Base-by-base conservation (phyloP, 73 alveolate species). In the Paramecium sonneborni region DNA sequence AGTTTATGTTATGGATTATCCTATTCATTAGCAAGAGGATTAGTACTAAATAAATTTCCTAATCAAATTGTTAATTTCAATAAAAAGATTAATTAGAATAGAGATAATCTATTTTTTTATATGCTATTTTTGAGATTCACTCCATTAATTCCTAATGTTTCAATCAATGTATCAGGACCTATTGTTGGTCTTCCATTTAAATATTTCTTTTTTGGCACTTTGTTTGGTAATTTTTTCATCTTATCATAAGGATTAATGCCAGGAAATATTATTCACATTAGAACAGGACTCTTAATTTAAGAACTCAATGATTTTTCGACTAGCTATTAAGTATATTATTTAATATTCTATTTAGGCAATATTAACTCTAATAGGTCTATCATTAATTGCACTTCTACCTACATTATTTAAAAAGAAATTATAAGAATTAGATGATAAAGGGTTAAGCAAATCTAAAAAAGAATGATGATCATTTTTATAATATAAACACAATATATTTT, bases 121-220 rank as follows among this genome's bases (percentile, higher is more conserved):
- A 44, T 96, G 94, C 95, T 96, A 38, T 95, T 96, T 94, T 88
- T 96, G 68, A 94, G 99, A 86, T 90, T 96, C 21, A 94, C 98
- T 10, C 99, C 99, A 2, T 62, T 96, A 12, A 89, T 96, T 6
- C 99, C 99, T 32, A 95, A 95, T 92, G 93, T 95, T 86, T 94
- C 96, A 69, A 95, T 96, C 9, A 96, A 96, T 72, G 88, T 96
- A 3, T 88, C 98, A 9, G 92, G 97, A 7, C 99, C 99, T 32
- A 76, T 95, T 57, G 93, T 96, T 12, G 96, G 96, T 14, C 92
- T 96, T 23, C 99, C 99, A 26, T 85, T 92, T n/a, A 20, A 67
- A 14, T 85, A 72, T 67, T 96, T 96, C 94, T 76, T 92, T 52
- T 46, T 92, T 18, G 98, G 97, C 18, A 96, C 99, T 1, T 91